Base-by-base conservation (phyloP, 1,284 basidiomycete genomes). In the Apiotrichum brassicae region DNA sequence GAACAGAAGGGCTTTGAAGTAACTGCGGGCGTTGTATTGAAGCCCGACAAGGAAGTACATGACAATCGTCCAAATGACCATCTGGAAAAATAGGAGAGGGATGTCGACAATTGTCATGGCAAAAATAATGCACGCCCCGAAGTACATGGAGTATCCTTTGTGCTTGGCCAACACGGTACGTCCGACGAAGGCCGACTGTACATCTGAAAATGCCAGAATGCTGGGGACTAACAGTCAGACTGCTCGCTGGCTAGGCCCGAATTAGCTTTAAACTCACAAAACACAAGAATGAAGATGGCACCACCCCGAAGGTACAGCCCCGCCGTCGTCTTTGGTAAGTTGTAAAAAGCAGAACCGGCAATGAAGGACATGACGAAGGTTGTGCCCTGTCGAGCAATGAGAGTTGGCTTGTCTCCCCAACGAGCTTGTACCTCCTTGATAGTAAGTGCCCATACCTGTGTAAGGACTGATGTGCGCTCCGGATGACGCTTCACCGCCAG, bases 321-420 rank as follows among this genome's bases (percentile, higher is more conserved):
- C 1, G 74, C 67, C 0, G 88, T 87, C 5, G 75, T 69, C 18
- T 82, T 75, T 0, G 81, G 75, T 43, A 84, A 72, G 5, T 79
- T 76, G 55, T 84, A 76, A 76, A 87, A 94, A 30, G 85, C 79
- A 0, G 84, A 86, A 12, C 89, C 87, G 50, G 85, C 53, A 82
- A 66, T 58, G 13, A 67, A 56, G 9, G 63, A 62, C 46, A 63
- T 62, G 37, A 68, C 55, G 25, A 68, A 37, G 3, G 63, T 64
- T 5, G 64, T 64, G 14, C 43, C 61, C 46, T 65, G 65, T 38
- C 68, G 66, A 30, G 59, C 66, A 64, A 67, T 67, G 6, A 56
- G 46, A 18, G 42, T 46, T 50, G 48, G 49, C 48, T 56, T 48
- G 46, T 56, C 54, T 48, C 66, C 67, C 70, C 70, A 72, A 49